A percentile compares a stretch with the other conserved stretches of the same genome.
These are phyloP conservation scores for Hypoxylon trugodes DNA, from an alignment of 495 filamentous ascomycete species.

Conservation along the genomic window DNA sequence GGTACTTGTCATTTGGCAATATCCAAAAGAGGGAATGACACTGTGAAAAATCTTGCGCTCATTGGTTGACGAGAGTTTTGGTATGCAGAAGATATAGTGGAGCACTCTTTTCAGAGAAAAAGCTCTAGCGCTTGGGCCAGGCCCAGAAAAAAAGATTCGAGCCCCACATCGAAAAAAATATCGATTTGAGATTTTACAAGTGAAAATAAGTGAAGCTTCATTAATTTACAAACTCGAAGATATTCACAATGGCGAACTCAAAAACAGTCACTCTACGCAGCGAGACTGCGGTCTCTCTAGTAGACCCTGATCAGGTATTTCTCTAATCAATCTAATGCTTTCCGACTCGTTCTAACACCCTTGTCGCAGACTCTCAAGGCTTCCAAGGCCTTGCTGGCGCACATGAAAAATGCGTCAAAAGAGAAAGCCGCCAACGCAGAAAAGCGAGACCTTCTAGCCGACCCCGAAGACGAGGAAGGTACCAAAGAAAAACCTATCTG, in stretches of 20 bases:
- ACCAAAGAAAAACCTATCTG: conserved; percentile 73
- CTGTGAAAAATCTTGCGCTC: no score
- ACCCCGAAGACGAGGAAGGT: conserved; percentile 64
- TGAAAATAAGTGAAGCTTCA: conserved; percentile 20
- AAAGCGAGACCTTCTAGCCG: conserved; percentile 78
- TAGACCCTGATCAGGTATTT: conserved; percentile 54
- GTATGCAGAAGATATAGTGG: neutral
- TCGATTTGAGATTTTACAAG: conserved; percentile 9
- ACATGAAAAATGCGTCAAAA: conserved; percentile 74
- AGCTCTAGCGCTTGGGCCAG: conserved; percentile 28
- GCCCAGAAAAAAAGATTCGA: neutral
- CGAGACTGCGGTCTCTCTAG: conserved; percentile 47
- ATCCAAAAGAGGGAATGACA: no score
- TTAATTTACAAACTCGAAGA: conserved; percentile 5
- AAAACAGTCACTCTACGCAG: conserved; percentile 41
- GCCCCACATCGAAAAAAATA: conserved; percentile 22
- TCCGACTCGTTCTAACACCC: conserved; percentile 4
- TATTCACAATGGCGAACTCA: conserved; percentile 38
- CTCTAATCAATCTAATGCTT: neutral
- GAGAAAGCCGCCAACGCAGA: conserved; percentile 62
- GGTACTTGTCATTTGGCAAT: no score
- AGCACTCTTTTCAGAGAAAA: neutral
- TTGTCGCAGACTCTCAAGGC: conserved; percentile 72
- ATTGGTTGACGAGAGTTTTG: conserved; percentile 2
- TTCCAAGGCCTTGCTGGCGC: conserved; percentile 78